Conservation (phyloP, 1,284 basidiomycete genomes). For the Ustilago loliicola region DNA sequence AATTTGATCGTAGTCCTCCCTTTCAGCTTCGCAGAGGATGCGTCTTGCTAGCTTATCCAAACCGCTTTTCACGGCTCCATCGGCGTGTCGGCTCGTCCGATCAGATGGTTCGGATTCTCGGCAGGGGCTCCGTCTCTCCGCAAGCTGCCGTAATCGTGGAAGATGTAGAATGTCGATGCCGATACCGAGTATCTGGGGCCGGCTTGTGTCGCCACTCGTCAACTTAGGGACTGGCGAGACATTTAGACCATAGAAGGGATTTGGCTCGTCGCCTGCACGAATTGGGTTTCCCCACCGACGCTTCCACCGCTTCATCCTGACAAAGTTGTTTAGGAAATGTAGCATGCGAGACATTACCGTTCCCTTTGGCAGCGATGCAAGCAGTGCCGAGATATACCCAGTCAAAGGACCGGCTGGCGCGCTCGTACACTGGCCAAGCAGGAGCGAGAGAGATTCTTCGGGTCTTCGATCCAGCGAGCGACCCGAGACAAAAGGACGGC, state of each 20-base stretch:
- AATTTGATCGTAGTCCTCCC: slow-evolving; percentile 13
- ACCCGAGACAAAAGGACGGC: slow-evolving; percentile 64
- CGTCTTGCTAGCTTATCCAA: slow-evolving; percentile 48
- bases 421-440: slow-evolving; percentile 69
- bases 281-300: slow-evolving; percentile 68
- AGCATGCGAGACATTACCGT: slow-evolving; percentile 59
- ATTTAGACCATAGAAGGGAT: slow-evolving; percentile 65
- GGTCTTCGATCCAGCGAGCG: slow-evolving; percentile 54
- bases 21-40: slow-evolving; percentile 30
- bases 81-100: not conserved
- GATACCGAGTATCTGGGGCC: slow-evolving; percentile 56
- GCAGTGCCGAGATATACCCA: slow-evolving; percentile 65
- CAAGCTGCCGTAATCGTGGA: slow-evolving; percentile 51
- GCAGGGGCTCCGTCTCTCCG: slow-evolving; percentile 16
- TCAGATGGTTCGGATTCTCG: not conserved
- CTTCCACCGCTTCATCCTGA: slow-evolving; percentile 64
- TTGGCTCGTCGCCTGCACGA: slow-evolving; percentile 67
- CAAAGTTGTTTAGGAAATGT: slow-evolving; percentile 62
- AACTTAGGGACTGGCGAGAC: slow-evolving; percentile 24
- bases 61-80: not conserved
- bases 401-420: slow-evolving; percentile 69
- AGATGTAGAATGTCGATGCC: slow-evolving; percentile 63
- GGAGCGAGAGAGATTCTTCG: slow-evolving; percentile 61
- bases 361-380: slow-evolving; percentile 63
- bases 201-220: not conserved